Evolutionary conservation across 148 eudicot genomes (phyloP).

Genomic region (Amaranthus cruentus): DNA sequence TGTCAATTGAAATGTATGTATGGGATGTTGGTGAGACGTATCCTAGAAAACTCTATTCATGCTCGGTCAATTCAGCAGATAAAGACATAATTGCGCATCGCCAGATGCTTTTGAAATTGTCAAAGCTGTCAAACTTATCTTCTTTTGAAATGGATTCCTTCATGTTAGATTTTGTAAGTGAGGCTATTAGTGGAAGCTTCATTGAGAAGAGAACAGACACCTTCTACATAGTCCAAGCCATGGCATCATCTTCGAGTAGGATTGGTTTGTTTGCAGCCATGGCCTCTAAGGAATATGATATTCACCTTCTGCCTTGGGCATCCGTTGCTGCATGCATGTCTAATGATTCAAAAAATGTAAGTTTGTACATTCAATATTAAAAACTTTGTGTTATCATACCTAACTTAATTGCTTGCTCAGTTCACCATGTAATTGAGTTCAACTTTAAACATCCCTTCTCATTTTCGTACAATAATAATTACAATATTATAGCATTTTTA

Average conservation of each 20-base stretch:
- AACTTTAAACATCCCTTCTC: too few species aligned
- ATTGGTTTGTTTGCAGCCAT: conserved; percentile 83
- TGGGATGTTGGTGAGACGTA: conserved; percentile 74
- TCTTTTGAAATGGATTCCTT: conserved; percentile 61
- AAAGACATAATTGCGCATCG: conserved; percentile 71
- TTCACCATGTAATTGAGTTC: not conserved
- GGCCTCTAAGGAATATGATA: conserved; percentile 81
- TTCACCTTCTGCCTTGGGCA: conserved; percentile 94
- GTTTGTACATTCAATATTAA: conserved; percentile 12
- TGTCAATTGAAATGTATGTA: conserved; percentile 78
- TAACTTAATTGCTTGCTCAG: not conserved
- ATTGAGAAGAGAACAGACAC: conserved; percentile 52
- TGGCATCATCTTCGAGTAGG: conserved; percentile 91
- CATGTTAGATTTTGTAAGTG: conserved; percentile 68
- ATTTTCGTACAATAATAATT: too few species aligned
- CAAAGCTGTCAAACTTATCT: conserved; percentile 41
- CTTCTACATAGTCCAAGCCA: conserved; percentile 75
- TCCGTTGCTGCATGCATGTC: conserved; percentile 95
- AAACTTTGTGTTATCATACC: not conserved
- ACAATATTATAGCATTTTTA: too few species aligned
- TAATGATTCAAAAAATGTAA: conserved; percentile 38
- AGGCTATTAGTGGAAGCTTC: conserved; percentile 45
- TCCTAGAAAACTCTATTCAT: conserved; percentile 75
- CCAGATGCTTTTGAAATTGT: conserved; percentile 74
- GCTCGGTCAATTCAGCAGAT: conserved; percentile 58